Base-by-base conservation (phyloP, 176 grass and related monocot genomes). In the Oryza glumipatula region DNA sequence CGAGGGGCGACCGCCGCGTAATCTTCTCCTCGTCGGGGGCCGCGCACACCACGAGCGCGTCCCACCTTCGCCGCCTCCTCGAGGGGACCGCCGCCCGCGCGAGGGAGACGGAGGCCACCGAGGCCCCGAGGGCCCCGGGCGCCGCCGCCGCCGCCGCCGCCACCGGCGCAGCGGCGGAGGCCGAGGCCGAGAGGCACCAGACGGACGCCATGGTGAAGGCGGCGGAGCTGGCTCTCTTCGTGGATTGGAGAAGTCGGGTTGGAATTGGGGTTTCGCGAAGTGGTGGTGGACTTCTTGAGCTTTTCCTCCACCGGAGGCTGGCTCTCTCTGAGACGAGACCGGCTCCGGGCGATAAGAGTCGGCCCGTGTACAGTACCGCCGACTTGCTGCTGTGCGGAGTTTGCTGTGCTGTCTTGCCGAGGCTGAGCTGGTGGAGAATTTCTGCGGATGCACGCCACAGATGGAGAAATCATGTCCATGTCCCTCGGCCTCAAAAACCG, bases 21-120 rank as follows among this genome's bases (percentile, higher is more conserved):
- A 92, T 92, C 88, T 87, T 95, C 88, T 95, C 93, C 80, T 95
- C 90, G 19, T 95, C 86, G 3, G 93, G 93, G 16, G 90, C 90
- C 83, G 88, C 63, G 81, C 90, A 84, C 26, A 95, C 88, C 46
- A 90, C 88, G 44, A 90, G 76, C 72, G 80, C 73, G 67, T 13
- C 52, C 76, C 87, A 85, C 70, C 79, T 73, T n/a, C 82, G 73
- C 41, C 54, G 47, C 44, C 60, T 67, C 41, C 67, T 72, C 23
- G 2, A 45, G 5, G 75, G 64, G 32, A 73, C 22, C 17, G 9
- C 58, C 72, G 17, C 49, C n/a, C 65, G 63, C 23, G 22, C 71
- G 68, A 41, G 28, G 3, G 32, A 47, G 11, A 41, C 68, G 11
- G 74, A 60, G 19, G 49, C 49, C 14, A 74, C 63, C 7, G 66